phyloP scores from a whole-genome alignment of 257 asterid genomes.

The Primulina huaijiensis region DNA sequence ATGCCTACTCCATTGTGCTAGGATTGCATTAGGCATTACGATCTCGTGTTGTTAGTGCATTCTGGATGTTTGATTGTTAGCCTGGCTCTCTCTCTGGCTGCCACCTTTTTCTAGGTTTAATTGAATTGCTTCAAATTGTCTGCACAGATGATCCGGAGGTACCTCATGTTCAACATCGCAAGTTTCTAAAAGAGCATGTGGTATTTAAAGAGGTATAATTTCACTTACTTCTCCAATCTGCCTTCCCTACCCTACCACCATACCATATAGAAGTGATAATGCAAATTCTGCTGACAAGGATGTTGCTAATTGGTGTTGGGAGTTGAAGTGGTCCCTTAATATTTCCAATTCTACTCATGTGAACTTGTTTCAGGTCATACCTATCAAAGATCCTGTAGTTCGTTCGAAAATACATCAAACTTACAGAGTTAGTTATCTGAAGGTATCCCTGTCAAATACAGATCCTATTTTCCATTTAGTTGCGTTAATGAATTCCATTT shows the following conservation, averaged over 20 bases:
- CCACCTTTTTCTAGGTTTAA: slow-evolving; percentile 13
- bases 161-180: slow-evolving; percentile 71
- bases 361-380: slow-evolving; percentile 59
- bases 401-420: slow-evolving; percentile 94
- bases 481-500: slow-evolving; percentile 21
- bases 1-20: too few relatives aligned
- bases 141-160: slow-evolving; percentile 82
- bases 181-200: slow-evolving; percentile 80
- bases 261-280: slow-evolving; percentile 11
- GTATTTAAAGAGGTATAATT: slow-evolving; percentile 78
- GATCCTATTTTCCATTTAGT: slow-evolving; percentile 8
- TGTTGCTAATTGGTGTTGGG: slow-evolving; percentile 1
- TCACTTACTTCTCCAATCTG: slow-evolving; percentile 6
- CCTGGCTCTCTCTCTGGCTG: slow-evolving; percentile 21
- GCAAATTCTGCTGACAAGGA: slow-evolving; percentile 7
- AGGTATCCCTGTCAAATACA: slow-evolving; percentile 46
- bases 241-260: neutral
- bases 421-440: slow-evolving; percentile 83
- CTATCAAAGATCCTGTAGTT: slow-evolving; percentile 74
- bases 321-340: slow-evolving; percentile 2
- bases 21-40: neutral
- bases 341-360: slow-evolving; percentile 22
- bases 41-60: slow-evolving; percentile 6
- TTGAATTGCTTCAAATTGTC: slow-evolving; percentile 24
- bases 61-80: slow-evolving; percentile 7